Percentiles rank a stretch among this genome's conserved stretches.
Conservation (phyloP, 208 protist species). For the Acanthamoeba lenticulata region DNA sequence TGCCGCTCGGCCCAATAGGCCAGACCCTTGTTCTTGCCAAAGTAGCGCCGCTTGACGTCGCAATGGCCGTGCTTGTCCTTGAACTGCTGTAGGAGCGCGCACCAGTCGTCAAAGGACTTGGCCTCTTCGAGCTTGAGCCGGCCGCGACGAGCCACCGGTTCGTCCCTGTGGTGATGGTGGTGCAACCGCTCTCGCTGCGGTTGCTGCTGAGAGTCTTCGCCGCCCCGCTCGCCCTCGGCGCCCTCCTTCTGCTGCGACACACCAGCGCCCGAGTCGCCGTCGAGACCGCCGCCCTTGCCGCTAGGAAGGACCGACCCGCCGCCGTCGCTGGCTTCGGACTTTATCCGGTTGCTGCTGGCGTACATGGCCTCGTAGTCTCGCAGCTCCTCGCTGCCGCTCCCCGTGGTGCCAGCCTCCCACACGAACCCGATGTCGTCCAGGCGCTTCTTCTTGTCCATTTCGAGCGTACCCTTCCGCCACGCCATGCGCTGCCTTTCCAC, state of each 20-base stretch:
- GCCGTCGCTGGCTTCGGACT: neutral
- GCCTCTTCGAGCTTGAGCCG: slow-evolving; percentile 5
- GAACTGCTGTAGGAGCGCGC: slow-evolving; percentile 8
- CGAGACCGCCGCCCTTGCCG: neutral
- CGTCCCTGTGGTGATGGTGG: too few relatives aligned
- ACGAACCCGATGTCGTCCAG: slow-evolving; percentile 42
- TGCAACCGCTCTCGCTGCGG: neutral
- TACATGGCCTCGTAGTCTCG: neutral
- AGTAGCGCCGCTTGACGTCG: slow-evolving; percentile 33
- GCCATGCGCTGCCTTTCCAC: slow-evolving; percentile 7
- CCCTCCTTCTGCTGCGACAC: neutral
- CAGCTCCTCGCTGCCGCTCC: neutral
- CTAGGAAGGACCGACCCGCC: too few relatives aligned
- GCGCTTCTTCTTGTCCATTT: slow-evolving; percentile 24
- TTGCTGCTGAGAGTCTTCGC: neutral
- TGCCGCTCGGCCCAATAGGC: slow-evolving; percentile 6
- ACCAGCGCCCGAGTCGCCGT: neutral
- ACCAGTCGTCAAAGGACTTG: slow-evolving; percentile 43
- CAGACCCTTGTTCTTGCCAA: slow-evolving; percentile 25
- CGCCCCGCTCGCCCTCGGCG: neutral
- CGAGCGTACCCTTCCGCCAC: slow-evolving; percentile 1
- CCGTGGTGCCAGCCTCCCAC: neutral
- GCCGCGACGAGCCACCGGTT: neutral
- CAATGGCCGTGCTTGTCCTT: slow-evolving; percentile 32
- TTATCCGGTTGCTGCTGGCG: neutral